These are phyloP conservation scores for Teratosphaeria destructans DNA, from an alignment of 2,329 filamentous ascomycete genomes.

Conservation along the genomic window DNA sequence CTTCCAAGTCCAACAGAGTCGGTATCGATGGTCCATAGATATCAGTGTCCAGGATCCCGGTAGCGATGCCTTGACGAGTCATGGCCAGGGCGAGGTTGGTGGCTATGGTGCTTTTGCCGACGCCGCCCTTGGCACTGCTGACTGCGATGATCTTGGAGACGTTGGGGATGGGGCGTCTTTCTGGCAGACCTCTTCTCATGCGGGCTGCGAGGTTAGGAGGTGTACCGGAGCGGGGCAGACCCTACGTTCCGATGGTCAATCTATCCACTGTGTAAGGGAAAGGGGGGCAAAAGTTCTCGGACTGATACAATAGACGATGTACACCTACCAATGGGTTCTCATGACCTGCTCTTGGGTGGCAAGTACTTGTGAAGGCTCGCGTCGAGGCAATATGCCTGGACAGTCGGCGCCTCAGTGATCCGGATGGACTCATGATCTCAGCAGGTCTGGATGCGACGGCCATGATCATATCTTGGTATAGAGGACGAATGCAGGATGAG, in stretches of 20 bases:
- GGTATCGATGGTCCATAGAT: constrained; percentile 95
- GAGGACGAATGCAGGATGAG: background rate
- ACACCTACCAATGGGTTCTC: constrained; percentile 17
- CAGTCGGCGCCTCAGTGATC: background rate
- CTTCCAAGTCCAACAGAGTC: constrained; percentile 59
- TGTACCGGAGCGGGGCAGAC: constrained; percentile 64
- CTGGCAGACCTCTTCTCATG: constrained; percentile 67
- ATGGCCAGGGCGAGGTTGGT: constrained; percentile 87
- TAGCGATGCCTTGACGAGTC: constrained; percentile 67
- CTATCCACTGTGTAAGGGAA: background rate
- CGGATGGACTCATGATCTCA: background rate
- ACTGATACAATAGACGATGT: background rate
- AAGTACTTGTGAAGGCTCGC: background rate
- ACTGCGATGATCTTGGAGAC: constrained; percentile 93
- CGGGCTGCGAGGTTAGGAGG: constrained; percentile 55
- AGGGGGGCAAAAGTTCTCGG: background rate
- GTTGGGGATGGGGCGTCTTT: constrained; percentile 68
- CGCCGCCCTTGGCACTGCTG: constrained; percentile 94
- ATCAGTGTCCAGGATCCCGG: constrained; percentile 87
- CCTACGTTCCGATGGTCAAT: constrained; percentile 41
- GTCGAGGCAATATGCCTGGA: background rate
- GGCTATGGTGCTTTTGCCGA: constrained; percentile 90
- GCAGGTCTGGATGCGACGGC: background rate
- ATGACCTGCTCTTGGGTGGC: constrained; percentile 7
- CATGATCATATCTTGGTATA: background rate